Evolutionary conservation across 768 basidiomycete species (phyloP), one percentile per base, ranked within the genome.

Genomic region (Agrocybe pediades): DNA sequence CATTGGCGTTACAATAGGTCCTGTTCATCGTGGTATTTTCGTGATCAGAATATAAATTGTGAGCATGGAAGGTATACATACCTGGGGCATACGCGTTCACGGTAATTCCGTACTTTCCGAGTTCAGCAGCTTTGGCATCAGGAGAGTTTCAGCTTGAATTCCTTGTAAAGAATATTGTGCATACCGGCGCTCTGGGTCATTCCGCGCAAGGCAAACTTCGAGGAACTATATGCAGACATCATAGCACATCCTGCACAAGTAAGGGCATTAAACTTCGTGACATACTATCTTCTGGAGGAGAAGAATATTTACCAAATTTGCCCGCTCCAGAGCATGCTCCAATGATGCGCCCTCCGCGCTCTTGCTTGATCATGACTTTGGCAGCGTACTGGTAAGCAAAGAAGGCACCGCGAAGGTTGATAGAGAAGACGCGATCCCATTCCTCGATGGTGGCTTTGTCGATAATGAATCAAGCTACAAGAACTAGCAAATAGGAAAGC

Each of bases 381-480:
- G 81, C 85, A 3, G 84, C 86, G 54, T 86, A 74, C 44, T 85
- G 82, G 40, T 86, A 87, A 61, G 82, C 85, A 54, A 82, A 74
- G 69, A 82, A 86, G 0, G 76, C 69, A 29, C 83, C 84, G 49
- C 81, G 76, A 54, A 78, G 73, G 61, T 88, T 87, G 61, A 86
- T 69, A 4, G 75, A 69, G 55, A 80, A 70, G 3, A 68, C 40
- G 61, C 61, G 67, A 61, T 84, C 73, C 73, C 70, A 78, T 1
- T 73, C 65, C 6, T 74, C 68, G 3, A 69, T 47, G 2, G 64
- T 60, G 3, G 70, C 79, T 72, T 13, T 13, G 30, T 20, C 16
- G 25, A 20, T 11, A n/a, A n/a, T 41, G 7, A 51, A 27, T 19
- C 27, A 25, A 9, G 21, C 2, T 9, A 36, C 41, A 47, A n/a